Evolutionary conservation across 2,329 filamentous ascomycete species (phyloP).

Genomic region (Fusarium pseudonygamai): DNA sequence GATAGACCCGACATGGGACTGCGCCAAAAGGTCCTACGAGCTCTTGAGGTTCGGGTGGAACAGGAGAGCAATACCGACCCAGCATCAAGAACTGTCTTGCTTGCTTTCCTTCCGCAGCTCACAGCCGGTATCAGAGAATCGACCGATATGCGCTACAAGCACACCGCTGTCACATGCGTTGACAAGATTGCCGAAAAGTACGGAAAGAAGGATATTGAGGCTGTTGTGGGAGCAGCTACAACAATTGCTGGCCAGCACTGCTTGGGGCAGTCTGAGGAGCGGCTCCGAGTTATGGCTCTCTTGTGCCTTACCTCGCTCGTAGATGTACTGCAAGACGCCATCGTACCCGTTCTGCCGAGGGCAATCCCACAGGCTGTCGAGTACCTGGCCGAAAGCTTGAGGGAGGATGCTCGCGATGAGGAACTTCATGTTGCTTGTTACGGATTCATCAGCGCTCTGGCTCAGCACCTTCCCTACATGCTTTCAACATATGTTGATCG

Average conservation of each 20-base stretch:
- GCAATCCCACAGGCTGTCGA: conserved; percentile 77
- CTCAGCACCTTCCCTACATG: conserved; percentile 90
- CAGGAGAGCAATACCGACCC: conserved; percentile 75
- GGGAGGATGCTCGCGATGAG: conserved; percentile 61
- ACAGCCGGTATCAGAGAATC: conserved; percentile 80
- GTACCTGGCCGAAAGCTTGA: conserved; percentile 73
- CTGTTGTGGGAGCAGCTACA: conserved; percentile 77
- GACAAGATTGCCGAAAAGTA: conserved; percentile 95
- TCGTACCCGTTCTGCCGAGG: conserved; percentile 82
- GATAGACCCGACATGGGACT: conserved; percentile 78
- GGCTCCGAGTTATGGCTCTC: conserved; percentile 83
- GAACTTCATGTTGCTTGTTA: conserved; percentile 85
- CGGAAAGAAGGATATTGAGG: conserved; percentile 87
- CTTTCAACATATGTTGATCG: conserved; percentile 79
- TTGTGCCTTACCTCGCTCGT: conserved; percentile 89
- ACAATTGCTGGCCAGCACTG: conserved; percentile 81
- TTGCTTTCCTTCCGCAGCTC: conserved; percentile 82
- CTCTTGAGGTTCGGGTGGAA: conserved; percentile 82
- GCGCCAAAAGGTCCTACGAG: conserved; percentile 80
- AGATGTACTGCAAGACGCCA: conserved; percentile 85
- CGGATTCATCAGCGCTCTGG: conserved; percentile 79
- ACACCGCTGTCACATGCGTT: conserved; percentile 87
- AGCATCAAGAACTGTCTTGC: conserved; percentile 73
- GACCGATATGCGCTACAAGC: conserved; percentile 78
- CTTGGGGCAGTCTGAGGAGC: conserved; percentile 76